A percentile compares a stretch with the other conserved stretches of the same genome.
Evolutionary conservation across 2,329 filamentous ascomycete species (phyloP).

Genomic region (Aspergillus pseudonomiae): DNA sequence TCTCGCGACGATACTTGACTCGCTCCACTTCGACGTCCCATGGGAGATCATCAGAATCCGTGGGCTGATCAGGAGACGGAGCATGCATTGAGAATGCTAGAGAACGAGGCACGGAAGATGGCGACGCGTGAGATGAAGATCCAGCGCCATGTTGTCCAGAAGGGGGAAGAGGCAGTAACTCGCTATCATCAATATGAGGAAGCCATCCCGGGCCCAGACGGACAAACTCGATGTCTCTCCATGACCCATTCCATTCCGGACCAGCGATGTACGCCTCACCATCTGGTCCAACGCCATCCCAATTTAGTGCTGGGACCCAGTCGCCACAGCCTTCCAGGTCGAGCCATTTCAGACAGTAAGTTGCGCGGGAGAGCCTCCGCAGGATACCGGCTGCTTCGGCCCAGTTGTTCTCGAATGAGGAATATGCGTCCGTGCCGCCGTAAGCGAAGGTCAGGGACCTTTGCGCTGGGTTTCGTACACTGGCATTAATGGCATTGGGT

Average conservation of each 20-base stretch:
- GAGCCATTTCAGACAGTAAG: slow-evolving; percentile 63
- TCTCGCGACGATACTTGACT: slow-evolving; percentile 32
- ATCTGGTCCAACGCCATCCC: slow-evolving; percentile 36
- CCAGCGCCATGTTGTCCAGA: not conserved
- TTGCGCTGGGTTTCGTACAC: slow-evolving; percentile 44
- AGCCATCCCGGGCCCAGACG: slow-evolving; percentile 47
- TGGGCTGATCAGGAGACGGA: slow-evolving; percentile 5
- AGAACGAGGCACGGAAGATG: slow-evolving; percentile 11
- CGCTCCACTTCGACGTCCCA: slow-evolving; percentile 40
- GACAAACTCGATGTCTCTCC: slow-evolving; percentile 49
- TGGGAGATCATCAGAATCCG: slow-evolving; percentile 18
- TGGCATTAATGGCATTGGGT: slow-evolving; percentile 53
- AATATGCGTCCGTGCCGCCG: slow-evolving; percentile 57
- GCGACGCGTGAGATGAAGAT: not conserved
- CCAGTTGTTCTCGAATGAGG: slow-evolving; percentile 57
- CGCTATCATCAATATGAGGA: slow-evolving; percentile 26
- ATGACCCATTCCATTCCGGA: slow-evolving; percentile 51
- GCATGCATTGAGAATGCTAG: slow-evolving; percentile 29
- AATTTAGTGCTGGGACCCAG: slow-evolving; percentile 59
- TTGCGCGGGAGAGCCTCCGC: slow-evolving; percentile 57
- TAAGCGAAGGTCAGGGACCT: slow-evolving; percentile 49
- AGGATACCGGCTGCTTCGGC: slow-evolving; percentile 60
- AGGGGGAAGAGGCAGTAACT: not conserved
- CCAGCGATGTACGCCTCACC: slow-evolving; percentile 34
- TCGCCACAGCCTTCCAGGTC: slow-evolving; percentile 62